Conservation (phyloP, 495 filamentous ascomycete species). For the Trichocladium uniseriatum region DNA sequence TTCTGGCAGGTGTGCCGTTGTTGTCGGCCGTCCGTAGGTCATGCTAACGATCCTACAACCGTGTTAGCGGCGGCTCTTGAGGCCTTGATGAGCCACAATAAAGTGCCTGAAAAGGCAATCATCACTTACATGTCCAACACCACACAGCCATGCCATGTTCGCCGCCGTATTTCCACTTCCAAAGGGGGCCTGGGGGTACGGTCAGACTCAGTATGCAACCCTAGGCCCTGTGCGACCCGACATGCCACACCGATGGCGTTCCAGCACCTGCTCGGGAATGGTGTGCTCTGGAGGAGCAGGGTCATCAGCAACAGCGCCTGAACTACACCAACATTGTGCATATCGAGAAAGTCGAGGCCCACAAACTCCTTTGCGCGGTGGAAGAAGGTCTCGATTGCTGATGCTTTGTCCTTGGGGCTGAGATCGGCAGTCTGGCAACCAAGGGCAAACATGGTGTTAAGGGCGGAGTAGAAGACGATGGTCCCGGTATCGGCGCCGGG, state of each 20-base stretch:
- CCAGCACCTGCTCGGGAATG: conserved; percentile 41
- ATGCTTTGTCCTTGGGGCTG: conserved; percentile 26
- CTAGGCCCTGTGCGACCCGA: conserved; percentile 39
- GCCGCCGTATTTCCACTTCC: conserved; percentile 35
- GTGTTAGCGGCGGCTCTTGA: background rate
- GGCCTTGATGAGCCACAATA: too few species aligned
- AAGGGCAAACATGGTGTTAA: conserved; percentile 40
- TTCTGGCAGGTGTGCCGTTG: conserved; percentile 31
- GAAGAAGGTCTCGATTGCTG: conserved; percentile 36
- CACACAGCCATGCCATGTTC: conserved; percentile 43
- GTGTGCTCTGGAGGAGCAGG: conserved; percentile 38
- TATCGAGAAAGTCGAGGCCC: conserved; percentile 38
- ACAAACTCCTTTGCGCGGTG: conserved; percentile 37
- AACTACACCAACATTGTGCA: conserved; percentile 35
- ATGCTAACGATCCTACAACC: conserved; percentile 37
- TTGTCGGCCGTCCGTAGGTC: conserved; percentile 40
- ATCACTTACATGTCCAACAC: conserved; percentile 37
- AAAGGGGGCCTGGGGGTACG: conserved; percentile 20
- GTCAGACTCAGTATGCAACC: conserved; percentile 33
- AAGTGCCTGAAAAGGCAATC: background rate
- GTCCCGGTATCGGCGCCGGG: conserved; percentile 33
- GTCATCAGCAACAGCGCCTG: conserved; percentile 39
- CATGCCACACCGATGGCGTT: conserved; percentile 40
- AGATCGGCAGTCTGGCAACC: conserved; percentile 39
- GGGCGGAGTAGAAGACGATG: conserved; percentile 36